phyloP scores from a whole-genome alignment of 192 early-diverging fungal genomes.

The Backusella circina region DNA sequence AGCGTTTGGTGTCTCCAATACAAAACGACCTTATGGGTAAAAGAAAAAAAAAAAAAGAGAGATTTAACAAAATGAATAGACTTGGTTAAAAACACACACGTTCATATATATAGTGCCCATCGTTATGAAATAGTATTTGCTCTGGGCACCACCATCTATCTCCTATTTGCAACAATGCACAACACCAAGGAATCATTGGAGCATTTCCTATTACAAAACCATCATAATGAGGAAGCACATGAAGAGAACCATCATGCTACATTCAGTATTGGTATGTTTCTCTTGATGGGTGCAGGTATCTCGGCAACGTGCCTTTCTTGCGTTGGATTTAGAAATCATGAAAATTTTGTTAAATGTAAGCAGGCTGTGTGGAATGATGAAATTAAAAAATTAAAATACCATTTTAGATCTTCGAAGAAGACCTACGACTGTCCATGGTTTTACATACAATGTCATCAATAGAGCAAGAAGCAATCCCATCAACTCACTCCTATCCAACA shows the following conservation, averaged over 20 bases:
- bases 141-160: constrained; percentile 45
- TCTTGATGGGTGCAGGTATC: constrained; percentile 37
- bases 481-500: constrained; percentile 30
- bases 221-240: constrained; percentile 38
- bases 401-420: constrained; percentile 23
- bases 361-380: no score
- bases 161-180: constrained; percentile 56
- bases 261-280: constrained; percentile 22
- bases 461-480: constrained; percentile 18
- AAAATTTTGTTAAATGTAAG: constrained; percentile 46
- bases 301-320: constrained; percentile 41
- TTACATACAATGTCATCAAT: constrained; percentile 35
- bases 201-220: constrained; percentile 49
- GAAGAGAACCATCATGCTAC: background rate
- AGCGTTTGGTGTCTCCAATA: constrained; percentile 38
- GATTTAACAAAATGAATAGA: background rate
- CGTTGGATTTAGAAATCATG: constrained; percentile 48
- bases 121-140: constrained; percentile 53
- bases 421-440: constrained; percentile 26
- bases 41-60: background rate
- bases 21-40: constrained; percentile 58
- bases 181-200: constrained; percentile 56
- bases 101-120: constrained; percentile 36
- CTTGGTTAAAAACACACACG: no score
- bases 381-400: no score